Evolutionary conservation across 345 rosid species (phyloP).

Genomic region (Dipteronia dyeriana): DNA sequence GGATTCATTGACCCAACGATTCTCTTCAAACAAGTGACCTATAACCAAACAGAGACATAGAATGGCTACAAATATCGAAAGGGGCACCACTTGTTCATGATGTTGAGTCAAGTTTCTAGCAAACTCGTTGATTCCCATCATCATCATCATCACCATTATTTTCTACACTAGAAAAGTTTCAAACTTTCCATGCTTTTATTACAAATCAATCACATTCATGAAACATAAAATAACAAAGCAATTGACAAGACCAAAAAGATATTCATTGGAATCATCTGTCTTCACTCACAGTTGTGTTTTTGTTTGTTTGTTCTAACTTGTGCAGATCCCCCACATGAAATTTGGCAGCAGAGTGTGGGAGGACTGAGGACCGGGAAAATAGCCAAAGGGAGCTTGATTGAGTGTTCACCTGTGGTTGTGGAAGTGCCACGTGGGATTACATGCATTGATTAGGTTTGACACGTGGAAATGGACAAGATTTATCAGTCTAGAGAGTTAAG

Average conservation of each 20-base stretch:
- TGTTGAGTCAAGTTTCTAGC: slow-evolving; percentile 26
- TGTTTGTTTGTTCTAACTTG: not conserved
- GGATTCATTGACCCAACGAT: slow-evolving; percentile 90
- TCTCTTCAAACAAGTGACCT: slow-evolving; percentile 89
- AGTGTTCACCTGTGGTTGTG: too few species aligned
- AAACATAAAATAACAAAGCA: too few species aligned
- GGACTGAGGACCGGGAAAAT: too few species aligned
- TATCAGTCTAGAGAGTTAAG: not conserved
- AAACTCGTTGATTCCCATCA: slow-evolving; percentile 3
- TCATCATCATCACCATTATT: not conserved
- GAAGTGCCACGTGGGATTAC: too few species aligned
- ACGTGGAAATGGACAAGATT: not conserved
- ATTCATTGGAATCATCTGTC: not conserved
- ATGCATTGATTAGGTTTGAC: not conserved
- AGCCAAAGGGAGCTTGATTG: too few species aligned
- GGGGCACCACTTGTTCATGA: slow-evolving; percentile 65
- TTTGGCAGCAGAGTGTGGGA: too few species aligned
- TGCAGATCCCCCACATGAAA: not conserved
- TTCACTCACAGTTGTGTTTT: not conserved
- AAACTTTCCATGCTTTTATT: not conserved
- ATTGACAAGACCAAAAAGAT: not conserved
- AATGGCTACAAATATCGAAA: slow-evolving; percentile 73
- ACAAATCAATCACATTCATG: too few species aligned
- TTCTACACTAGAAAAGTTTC: not conserved
- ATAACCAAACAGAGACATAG: slow-evolving; percentile 73